Conservation (phyloP, 345 rosid genomes). For the Euphorbia pulcherrima region DNA sequence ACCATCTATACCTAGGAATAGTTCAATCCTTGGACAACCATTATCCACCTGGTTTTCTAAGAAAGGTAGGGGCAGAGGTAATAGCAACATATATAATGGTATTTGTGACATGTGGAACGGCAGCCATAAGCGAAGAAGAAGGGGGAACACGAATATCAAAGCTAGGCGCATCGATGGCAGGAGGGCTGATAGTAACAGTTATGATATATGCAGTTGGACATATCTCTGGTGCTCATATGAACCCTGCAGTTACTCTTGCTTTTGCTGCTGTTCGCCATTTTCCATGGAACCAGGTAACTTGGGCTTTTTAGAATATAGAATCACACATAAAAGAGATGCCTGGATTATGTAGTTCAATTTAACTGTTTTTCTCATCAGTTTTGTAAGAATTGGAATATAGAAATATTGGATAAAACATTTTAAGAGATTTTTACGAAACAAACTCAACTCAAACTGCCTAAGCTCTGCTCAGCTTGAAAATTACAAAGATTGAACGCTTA, state of each 20-base stretch:
- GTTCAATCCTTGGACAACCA: slow-evolving; percentile 11
- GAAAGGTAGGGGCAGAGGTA: slow-evolving; percentile 53
- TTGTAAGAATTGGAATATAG: too few relatives aligned
- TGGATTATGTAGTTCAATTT: too few relatives aligned
- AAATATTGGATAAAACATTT: too few relatives aligned
- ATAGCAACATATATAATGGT: slow-evolving; percentile 56
- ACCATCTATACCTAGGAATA: not conserved
- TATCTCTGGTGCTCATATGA: slow-evolving; percentile 73
- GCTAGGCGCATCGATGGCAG: slow-evolving; percentile 54
- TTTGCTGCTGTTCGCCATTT: slow-evolving; percentile 50
- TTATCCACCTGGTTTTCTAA: slow-evolving; percentile 39
- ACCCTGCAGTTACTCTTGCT: slow-evolving; percentile 63
- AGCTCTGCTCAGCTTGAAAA: too few relatives aligned
- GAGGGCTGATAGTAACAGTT: slow-evolving; percentile 62
- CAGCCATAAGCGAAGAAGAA: slow-evolving; percentile 30
- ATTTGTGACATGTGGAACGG: slow-evolving; percentile 54
- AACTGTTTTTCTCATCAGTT: too few relatives aligned
- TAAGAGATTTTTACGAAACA: too few relatives aligned
- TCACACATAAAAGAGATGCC: too few relatives aligned
- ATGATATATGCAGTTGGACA: slow-evolving; percentile 73
- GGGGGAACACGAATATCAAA: slow-evolving; percentile 39
- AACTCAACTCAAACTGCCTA: too few relatives aligned
- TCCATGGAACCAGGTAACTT: slow-evolving; percentile 68
- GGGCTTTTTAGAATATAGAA: too few relatives aligned
- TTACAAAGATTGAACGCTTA: too few relatives aligned